Percentiles rank a stretch among this genome's conserved stretches.
phyloP scores from a whole-genome alignment of 768 basidiomycete genomes.

The Lactarius psammicola region DNA sequence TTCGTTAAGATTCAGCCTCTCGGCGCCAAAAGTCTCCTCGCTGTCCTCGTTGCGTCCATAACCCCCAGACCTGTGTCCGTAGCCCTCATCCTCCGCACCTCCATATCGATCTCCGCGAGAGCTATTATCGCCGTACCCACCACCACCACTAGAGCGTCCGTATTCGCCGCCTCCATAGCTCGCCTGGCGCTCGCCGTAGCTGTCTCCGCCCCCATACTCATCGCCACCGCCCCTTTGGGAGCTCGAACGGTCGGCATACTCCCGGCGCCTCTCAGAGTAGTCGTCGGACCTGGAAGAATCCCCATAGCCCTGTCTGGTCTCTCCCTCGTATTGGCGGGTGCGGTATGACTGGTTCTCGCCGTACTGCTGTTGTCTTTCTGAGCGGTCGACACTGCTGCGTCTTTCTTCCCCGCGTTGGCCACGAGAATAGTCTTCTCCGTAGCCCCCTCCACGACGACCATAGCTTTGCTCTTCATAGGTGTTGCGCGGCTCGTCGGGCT shows the following conservation, averaged over 20 bases:
- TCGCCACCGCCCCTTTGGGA: slow-evolving; percentile 15
- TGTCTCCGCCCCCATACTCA: neutral
- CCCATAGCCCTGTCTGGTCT: neutral
- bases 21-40: slow-evolving; percentile 53
- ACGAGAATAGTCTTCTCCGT: neutral
- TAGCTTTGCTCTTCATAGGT: slow-evolving; percentile 2
- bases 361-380: slow-evolving; percentile 10
- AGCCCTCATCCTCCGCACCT: neutral
- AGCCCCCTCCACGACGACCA: neutral
- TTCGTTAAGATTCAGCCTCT: slow-evolving; percentile 45
- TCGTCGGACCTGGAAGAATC: neutral
- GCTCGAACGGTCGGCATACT: neutral
- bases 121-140: neutral
- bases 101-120: neutral
- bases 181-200: slow-evolving; percentile 6
- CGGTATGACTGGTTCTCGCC: slow-evolving; percentile 23
- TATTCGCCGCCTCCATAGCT: slow-evolving; percentile 23
- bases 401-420: slow-evolving; percentile 1
- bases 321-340: neutral
- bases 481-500: neutral
- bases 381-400: neutral
- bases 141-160: neutral
- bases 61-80: slow-evolving; percentile 7
- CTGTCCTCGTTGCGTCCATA: slow-evolving; percentile 29
- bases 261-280: slow-evolving; percentile 2